Conservation (phyloP, 2,329 filamentous ascomycete genomes). For the Juglanconis sp. region DNA sequence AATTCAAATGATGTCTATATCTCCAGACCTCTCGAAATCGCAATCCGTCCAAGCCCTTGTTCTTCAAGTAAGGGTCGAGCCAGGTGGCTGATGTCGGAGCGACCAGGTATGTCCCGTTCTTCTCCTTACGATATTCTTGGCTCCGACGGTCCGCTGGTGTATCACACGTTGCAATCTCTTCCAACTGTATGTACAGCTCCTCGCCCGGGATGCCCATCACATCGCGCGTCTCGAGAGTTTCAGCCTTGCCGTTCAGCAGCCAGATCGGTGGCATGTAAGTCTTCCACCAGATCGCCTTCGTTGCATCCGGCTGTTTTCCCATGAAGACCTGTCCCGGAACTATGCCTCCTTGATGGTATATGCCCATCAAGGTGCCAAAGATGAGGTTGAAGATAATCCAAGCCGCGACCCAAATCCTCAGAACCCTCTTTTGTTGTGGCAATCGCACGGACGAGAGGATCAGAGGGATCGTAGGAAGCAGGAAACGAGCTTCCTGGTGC, state of each 20-base stretch:
- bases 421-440: constrained; percentile 49
- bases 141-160: constrained; percentile 53
- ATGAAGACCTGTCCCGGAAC: constrained; percentile 74
- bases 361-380: constrained; percentile 72
- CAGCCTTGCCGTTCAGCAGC: constrained; percentile 74
- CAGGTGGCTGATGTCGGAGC: constrained; percentile 70
- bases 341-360: constrained; percentile 77
- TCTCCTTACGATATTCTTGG: constrained; percentile 56
- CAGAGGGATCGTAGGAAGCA: constrained; percentile 73
- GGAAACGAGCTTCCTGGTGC: constrained; percentile 77
- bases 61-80: constrained; percentile 60
- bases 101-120: constrained; percentile 66
- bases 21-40: constrained; percentile 69
- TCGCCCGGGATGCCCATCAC: constrained; percentile 69
- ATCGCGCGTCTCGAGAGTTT: constrained; percentile 67
- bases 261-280: constrained; percentile 80
- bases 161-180: constrained; percentile 60
- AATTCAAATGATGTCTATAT: constrained; percentile 65
- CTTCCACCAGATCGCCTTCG: constrained; percentile 78
- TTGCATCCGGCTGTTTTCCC: constrained; percentile 65
- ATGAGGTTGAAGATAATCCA: constrained; percentile 70
- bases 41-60: constrained; percentile 58
- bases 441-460: constrained; percentile 70
- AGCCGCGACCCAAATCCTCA: constrained; percentile 53
- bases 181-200: constrained; percentile 56